Base-by-base conservation (phyloP, 805 yeast species). In the Dipodascus geniculatus region DNA sequence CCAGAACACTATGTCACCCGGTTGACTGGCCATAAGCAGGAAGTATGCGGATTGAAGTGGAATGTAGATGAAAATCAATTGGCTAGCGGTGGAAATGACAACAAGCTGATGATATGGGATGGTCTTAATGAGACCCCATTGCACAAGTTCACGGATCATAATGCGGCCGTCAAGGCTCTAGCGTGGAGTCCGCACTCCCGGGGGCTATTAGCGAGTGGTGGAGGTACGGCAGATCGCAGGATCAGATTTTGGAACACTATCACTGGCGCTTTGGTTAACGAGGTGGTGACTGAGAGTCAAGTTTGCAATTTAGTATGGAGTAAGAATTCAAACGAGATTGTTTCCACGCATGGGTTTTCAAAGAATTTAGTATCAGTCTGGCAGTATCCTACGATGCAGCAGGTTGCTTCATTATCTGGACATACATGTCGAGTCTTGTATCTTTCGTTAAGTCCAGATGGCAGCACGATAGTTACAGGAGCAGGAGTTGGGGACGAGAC, bases 141-240 rank as follows among this genome's bases (percentile, higher is more conserved):
- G 24, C 78, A 82, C 63, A 82, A 75, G 55, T 85, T 89, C 61
- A 73, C 76, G 1, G 96, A 88, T 58, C 98, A 93, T 66, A 80
- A 79, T 17, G 97, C 98, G 0, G 99, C 99, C 0, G 95, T 93
- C 2, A 93, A 93, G 69, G 99, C 98, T 0, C 77, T 93, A 52
- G 87, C 96, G 1, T 93, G 99, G 99, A 86, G 95, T 0, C 98
- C 99, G 1, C 98, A 93, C 65, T 96, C 88, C 65, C 74, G 97
- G 53, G 97, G 98, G 1, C 76, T 90, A 2, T 68, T 93, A 53
- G 98, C 98, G 0, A 80, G 93, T 1, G 99, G 99, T 16, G 99
- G 99, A 19, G 99, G 99, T 38, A 89, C 98, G 0, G 90, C 95
- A 1, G 99, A 93, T 68, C 81, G 91, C 54, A 77, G 83, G 42